Base-by-base conservation (phyloP, 2,329 filamentous ascomycete species). In the Cadophora sp. region DNA sequence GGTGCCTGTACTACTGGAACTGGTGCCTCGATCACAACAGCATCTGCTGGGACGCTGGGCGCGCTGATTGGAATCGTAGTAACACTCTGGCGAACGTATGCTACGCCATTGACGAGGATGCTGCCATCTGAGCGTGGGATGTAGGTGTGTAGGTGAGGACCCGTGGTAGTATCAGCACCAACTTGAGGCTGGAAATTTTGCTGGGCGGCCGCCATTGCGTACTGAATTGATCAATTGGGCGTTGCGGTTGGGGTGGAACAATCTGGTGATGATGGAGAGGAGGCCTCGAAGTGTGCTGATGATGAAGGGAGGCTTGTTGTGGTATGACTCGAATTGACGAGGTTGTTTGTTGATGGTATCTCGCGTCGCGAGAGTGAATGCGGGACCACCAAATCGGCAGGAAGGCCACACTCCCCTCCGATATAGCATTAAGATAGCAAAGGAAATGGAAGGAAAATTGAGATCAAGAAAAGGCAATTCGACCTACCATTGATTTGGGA, bases 101-200 rank as follows among this genome's bases (percentile, higher is more conserved):
- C 64, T 43, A 71, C 30, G 16, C 71, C 72, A 18, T 69, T 68
- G 11, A 74, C 56, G 24, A 74, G 20, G 45, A 74, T 69, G 13
- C 69, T 60, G 20, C 73, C 73, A 66, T 76, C 75, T 27, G 68
- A 45, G 13, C 75, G 85, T 69, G 87, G 86, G 62, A 84, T 78
- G 71, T 87, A 89, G 22, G 82, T 81, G 70, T 89, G 85, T 33
- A 81, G 73, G 66, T 85, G 84, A 1, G 85, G 82, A 3, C 87
- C 87, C 74, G 83, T 81, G 51, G 83, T 84, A 18, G 85, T 87
- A 71, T 87, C 84, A n/a, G n/a, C n/a, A 3, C 85, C 85, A 18
- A 87, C 84, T 33, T 84, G 86, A 0, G 87, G 87, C 73, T 88
- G 84, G 72, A 85, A 88, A 75, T 85, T 83, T 59, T 84, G 75